Conservation (phyloP, 2,329 filamentous ascomycete genomes). For the Pseudocercospora musae region DNA sequence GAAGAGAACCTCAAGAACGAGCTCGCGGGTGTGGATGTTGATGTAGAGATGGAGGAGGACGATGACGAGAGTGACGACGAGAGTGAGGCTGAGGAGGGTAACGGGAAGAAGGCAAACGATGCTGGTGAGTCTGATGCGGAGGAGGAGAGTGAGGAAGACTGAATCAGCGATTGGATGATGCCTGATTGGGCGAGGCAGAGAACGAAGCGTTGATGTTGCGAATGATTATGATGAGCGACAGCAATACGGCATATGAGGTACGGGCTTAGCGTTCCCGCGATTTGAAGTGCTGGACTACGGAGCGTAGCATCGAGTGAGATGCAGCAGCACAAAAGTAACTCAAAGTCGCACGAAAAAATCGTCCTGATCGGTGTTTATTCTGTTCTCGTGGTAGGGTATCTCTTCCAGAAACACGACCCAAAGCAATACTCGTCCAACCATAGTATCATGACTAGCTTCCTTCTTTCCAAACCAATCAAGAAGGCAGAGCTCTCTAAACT, state of each 20-base stretch:
- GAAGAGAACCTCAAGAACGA: slow-evolving; percentile 17
- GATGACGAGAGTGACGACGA: background rate
- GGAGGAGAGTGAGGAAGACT: slow-evolving; percentile 22
- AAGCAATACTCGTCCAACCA: background rate
- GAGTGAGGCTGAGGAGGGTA: background rate
- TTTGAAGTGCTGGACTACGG: too few relatives aligned
- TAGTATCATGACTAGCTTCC: background rate
- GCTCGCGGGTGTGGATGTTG: slow-evolving; percentile 14
- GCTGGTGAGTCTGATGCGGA: slow-evolving; percentile 10
- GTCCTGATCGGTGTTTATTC: background rate
- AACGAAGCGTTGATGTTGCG: background rate
- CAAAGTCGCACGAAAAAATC: background rate
- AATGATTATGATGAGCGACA: background rate
- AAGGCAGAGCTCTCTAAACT: slow-evolving; percentile 14
- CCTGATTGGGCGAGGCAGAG: background rate
- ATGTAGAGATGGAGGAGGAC: slow-evolving; percentile 20
- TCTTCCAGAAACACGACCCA: background rate
- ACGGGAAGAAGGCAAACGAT: background rate
- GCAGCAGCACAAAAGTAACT: background rate
- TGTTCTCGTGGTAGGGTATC: background rate
- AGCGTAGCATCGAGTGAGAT: background rate
- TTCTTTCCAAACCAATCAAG: background rate
- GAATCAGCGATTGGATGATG: background rate
- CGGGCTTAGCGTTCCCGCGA: too few relatives aligned
- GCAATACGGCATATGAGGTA: too few relatives aligned